phyloP scores from a whole-genome alignment of 257 asterid species.

The Solanum phureja region DNA sequence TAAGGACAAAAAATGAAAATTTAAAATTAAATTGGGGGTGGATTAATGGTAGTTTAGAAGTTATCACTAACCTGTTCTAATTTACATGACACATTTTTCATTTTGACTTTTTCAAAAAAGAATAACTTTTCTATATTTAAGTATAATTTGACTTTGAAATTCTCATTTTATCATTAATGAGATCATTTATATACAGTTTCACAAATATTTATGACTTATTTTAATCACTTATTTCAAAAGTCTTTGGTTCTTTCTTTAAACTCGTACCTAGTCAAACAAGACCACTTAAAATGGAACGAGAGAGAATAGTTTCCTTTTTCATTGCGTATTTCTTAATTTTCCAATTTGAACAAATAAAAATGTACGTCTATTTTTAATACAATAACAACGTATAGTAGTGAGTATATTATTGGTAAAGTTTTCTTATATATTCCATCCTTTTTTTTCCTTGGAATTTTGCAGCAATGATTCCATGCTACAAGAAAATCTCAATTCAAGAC shows the following conservation, averaged over 20 bases:
- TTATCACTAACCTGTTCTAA: no score
- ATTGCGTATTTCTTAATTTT: no score
- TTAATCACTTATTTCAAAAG: neutral
- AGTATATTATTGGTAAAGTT: neutral
- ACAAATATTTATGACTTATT: neutral
- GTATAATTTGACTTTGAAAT: neutral
- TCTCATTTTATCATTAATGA: neutral
- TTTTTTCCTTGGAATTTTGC: slow-evolving; percentile 38
- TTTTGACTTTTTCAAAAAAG: neutral
- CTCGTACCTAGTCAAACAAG: neutral
- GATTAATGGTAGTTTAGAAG: neutral
- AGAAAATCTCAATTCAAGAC: slow-evolving; percentile 29
- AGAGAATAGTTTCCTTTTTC: neutral
- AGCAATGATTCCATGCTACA: slow-evolving; percentile 28
- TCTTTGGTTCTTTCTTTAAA: neutral
- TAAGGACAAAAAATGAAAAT: neutral
- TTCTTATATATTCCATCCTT: neutral
- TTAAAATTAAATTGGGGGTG: no score
- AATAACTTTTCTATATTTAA: neutral
- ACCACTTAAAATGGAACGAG: neutral
- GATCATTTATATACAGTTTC: no score
- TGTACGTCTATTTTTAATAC: neutral
- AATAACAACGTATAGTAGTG: neutral
- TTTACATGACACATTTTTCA: no score
- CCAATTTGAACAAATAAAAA: neutral